Evolutionary conservation across 192 early-diverging fungal species (phyloP).

Genomic region (Coemansia sp.): DNA sequence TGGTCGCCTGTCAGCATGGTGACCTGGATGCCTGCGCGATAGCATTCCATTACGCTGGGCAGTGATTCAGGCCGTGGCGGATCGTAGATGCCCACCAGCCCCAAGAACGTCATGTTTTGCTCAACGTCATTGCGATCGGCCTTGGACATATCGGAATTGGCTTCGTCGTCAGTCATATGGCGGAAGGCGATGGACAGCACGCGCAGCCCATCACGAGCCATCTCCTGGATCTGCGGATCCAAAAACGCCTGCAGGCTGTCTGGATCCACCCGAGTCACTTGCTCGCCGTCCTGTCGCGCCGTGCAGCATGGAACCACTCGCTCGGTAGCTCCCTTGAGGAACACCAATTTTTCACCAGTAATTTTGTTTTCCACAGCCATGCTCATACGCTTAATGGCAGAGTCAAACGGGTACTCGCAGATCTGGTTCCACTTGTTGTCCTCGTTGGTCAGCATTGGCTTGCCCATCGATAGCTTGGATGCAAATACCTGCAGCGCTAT

Average conservation of each 20-base stretch:
- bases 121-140: slow-evolving; percentile 64
- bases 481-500: slow-evolving; percentile 86
- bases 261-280: slow-evolving; percentile 9
- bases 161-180: slow-evolving; percentile 40
- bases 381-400: slow-evolving; percentile 86
- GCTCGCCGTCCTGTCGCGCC: slow-evolving; percentile 44
- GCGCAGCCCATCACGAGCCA: slow-evolving; percentile 76
- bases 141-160: slow-evolving; percentile 37
- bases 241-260: slow-evolving; percentile 54
- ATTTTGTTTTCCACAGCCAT: slow-evolving; percentile 59
- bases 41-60: slow-evolving; percentile 69
- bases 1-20: slow-evolving; percentile 98
- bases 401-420: slow-evolving; percentile 72
- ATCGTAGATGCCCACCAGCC: slow-evolving; percentile 90
- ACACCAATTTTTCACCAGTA: slow-evolving; percentile 54
- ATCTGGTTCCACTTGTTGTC: slow-evolving; percentile 54
- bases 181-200: slow-evolving; percentile 82
- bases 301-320: slow-evolving; percentile 75
- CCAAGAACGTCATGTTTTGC: slow-evolving; percentile 71
- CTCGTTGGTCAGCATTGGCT: slow-evolving; percentile 58
- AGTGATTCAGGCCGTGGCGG: slow-evolving; percentile 76
- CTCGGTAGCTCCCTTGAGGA: slow-evolving; percentile 92
- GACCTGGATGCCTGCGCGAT: slow-evolving; percentile 89
- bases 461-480: slow-evolving; percentile 72
- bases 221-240: slow-evolving; percentile 62